Conservation (phyloP, 805 yeast genomes). For the Ogataea neopini region DNA sequence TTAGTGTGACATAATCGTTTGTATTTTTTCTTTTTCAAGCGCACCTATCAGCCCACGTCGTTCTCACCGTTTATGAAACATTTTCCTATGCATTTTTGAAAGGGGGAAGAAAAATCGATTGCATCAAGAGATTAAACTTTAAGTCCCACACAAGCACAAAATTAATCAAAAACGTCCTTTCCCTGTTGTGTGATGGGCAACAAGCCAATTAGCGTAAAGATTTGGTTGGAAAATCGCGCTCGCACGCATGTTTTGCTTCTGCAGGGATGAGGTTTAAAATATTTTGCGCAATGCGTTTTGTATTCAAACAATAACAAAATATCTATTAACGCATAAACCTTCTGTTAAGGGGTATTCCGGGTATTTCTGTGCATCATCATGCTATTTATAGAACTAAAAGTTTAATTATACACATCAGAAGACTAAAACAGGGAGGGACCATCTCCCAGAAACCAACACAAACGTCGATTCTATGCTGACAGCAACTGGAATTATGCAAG, state of each 20-base stretch:
- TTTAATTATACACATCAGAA: not conserved
- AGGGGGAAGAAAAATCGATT: not conserved
- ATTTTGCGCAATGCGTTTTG: not conserved
- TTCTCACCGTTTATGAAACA: not conserved
- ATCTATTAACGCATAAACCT: not conserved
- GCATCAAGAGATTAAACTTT: not conserved
- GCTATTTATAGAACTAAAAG: constrained; percentile 1
- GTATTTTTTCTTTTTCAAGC: not conserved
- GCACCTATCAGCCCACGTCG: not conserved
- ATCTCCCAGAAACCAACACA: not conserved
- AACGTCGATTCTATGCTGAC: not conserved
- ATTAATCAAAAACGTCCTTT: no score
- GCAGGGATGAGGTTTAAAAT: not conserved
- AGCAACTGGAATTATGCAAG: not conserved
- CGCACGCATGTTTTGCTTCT: not conserved
- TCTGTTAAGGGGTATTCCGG: not conserved
- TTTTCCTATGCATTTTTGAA: not conserved
- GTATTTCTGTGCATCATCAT: constrained; percentile 3
- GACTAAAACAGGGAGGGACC: not conserved
- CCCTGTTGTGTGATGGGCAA: no score
- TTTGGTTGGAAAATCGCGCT: no score
- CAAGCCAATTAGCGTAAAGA: no score
- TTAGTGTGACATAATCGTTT: not conserved
- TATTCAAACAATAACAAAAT: not conserved
- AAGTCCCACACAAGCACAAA: no score